These are phyloP conservation scores for Lolium perenne DNA, from an alignment of 176 grass and related monocot species.

Conservation along the genomic window DNA sequence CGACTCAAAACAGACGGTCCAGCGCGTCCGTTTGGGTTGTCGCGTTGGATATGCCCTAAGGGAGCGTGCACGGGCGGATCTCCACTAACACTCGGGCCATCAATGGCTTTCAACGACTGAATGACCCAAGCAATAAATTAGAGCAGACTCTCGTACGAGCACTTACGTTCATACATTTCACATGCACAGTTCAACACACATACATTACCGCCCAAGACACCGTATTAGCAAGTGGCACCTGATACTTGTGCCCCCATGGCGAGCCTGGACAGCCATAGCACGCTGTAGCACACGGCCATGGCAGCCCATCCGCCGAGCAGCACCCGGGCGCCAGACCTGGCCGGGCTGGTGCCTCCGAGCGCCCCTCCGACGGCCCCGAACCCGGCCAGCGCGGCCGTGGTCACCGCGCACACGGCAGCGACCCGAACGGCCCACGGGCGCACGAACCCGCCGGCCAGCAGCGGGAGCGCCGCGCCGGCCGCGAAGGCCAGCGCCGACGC, in stretches of 20 bases:
- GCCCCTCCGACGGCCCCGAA: constrained; percentile 67
- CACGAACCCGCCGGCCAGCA: constrained; percentile 69
- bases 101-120: too few species aligned
- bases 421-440: constrained; percentile 41
- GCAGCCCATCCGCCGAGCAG: constrained; percentile 82
- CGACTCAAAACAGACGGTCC: too few species aligned
- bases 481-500: constrained; percentile 81
- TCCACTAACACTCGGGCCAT: too few species aligned
- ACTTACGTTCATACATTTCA: too few species aligned
- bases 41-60: too few species aligned
- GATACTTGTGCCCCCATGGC: neutral
- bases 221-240: neutral
- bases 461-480: constrained; percentile 56
- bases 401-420: constrained; percentile 58
- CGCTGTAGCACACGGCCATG: constrained; percentile 72
- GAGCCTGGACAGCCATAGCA: constrained; percentile 51
- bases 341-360: constrained; percentile 58
- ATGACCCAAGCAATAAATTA: too few species aligned
- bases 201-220: neutral
- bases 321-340: constrained; percentile 57
- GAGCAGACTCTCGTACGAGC: too few species aligned
- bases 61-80: too few species aligned
- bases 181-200: too few species aligned
- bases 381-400: constrained; percentile 53
- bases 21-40: too few species aligned